Evolutionary conservation across 1,284 basidiomycete species (phyloP).

Genomic region (Moesziomyces antarcticus): DNA sequence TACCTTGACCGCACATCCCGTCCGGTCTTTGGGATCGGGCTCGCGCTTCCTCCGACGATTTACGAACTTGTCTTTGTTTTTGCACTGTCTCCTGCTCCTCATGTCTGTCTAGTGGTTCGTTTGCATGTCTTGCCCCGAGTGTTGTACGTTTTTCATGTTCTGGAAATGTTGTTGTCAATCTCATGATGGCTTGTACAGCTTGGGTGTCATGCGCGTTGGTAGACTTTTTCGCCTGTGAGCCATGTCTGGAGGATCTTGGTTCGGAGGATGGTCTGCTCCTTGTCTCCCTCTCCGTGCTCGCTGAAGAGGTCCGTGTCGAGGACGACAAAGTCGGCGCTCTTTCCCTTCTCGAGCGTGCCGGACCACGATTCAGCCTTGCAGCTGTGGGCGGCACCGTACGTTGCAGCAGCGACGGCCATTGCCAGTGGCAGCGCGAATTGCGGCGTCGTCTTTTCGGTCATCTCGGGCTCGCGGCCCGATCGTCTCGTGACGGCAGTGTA

Average conservation of each 20-base stretch:
- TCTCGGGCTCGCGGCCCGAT: conserved; percentile 30
- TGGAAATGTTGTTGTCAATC: not conserved
- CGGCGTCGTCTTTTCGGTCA: conserved; percentile 28
- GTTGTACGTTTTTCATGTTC: not conserved
- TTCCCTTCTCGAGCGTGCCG: conserved; percentile 37
- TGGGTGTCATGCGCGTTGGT: conserved; percentile 7
- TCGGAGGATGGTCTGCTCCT: conserved; percentile 34
- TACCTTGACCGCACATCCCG: not conserved
- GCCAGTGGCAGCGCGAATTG: conserved; percentile 49
- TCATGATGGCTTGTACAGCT: not conserved
- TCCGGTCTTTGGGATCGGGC: not conserved
- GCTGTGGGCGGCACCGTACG: conserved; percentile 41
- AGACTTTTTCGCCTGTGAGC: conserved; percentile 32
- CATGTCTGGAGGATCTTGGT: conserved; percentile 47
- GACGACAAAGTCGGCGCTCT: conserved; percentile 47
- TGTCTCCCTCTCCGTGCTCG: conserved; percentile 22
- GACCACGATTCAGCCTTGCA: conserved; percentile 43
- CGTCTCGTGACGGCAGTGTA: conserved; percentile 42
- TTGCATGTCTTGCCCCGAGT: not conserved
- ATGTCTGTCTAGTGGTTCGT: too few relatives aligned
- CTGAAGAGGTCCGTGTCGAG: conserved; percentile 48
- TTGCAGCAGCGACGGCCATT: conserved; percentile 36
- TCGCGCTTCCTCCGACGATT: not conserved
- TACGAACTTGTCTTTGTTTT: not conserved
- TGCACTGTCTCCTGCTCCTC: not conserved